A percentile compares a stretch with the other conserved stretches of the same genome.
Conservation (phyloP, 345 rosid genomes). For the Noccaea bulbosa region DNA sequence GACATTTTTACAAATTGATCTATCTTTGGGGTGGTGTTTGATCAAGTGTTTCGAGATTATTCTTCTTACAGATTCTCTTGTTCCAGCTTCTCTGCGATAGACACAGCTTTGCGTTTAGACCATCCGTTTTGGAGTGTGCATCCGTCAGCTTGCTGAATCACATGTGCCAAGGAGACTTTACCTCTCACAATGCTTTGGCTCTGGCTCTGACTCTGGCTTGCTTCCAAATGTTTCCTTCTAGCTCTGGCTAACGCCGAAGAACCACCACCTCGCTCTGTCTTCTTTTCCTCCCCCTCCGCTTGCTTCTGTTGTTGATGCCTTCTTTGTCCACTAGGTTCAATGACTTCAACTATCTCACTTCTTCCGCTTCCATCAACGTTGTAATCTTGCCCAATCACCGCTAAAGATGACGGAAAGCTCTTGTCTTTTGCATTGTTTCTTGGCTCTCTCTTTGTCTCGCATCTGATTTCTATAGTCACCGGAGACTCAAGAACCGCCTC, state of each 20-base stretch:
- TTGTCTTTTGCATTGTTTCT: constrained; percentile 37
- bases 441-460: constrained; percentile 56
- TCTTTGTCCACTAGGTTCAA: constrained; percentile 46
- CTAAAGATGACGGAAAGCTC: constrained; percentile 48
- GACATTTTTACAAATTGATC: neutral
- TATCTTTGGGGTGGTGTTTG: constrained; percentile 15
- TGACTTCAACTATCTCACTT: constrained; percentile 84
- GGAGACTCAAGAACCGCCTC: constrained; percentile 84
- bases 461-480: constrained; percentile 82
- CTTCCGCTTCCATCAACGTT: constrained; percentile 46
- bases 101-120: constrained; percentile 88
- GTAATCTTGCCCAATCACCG: constrained; percentile 38
- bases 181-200: constrained; percentile 89
- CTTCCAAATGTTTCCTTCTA: constrained; percentile 63
- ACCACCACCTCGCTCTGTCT: constrained; percentile 33
- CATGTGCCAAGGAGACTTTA: constrained; percentile 89
- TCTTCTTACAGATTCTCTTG: constrained; percentile 88
- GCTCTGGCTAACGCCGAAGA: constrained; percentile 42
- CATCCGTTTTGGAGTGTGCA: constrained; percentile 63
- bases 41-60: constrained; percentile 20
- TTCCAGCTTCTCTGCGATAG: constrained; percentile 98
- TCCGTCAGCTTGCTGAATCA: constrained; percentile 93
- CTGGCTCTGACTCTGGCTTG: constrained; percentile 54
- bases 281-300: constrained; percentile 41
- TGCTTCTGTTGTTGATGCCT: constrained; percentile 38